Evolutionary conservation across 495 filamentous ascomycete genomes (phyloP).

Genomic region (Mytilinidion resinicola): DNA sequence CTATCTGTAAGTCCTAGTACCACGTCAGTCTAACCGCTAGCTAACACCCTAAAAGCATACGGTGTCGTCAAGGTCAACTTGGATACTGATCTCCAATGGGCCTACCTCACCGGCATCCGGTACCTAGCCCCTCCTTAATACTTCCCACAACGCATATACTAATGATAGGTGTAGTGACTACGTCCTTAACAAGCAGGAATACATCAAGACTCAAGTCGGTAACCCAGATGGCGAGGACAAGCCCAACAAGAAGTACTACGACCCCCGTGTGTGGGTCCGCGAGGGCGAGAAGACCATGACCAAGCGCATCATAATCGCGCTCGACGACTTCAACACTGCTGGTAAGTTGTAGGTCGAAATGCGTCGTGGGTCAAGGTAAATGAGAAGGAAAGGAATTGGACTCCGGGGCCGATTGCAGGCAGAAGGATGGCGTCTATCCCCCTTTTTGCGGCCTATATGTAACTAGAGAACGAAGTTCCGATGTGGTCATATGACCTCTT

Average conservation of each 20-base stretch:
- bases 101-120: slow-evolving; percentile 83
- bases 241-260: slow-evolving; percentile 99
- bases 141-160: neutral
- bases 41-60: slow-evolving; percentile 37
- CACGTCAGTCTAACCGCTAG: neutral
- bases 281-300: slow-evolving; percentile 98
- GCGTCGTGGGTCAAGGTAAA: no score
- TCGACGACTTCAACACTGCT: slow-evolving; percentile 88
- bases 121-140: neutral
- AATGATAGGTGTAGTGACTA: slow-evolving; percentile 51
- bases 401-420: no score
- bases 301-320: slow-evolving; percentile 67
- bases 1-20: slow-evolving; percentile 49
- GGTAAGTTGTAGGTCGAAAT: slow-evolving; percentile 58
- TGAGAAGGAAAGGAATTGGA: no score
- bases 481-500: no score
- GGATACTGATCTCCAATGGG: slow-evolving; percentile 83
- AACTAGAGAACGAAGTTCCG: no score
- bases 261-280: slow-evolving; percentile 76
- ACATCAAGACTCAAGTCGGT: slow-evolving; percentile 75
- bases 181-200: slow-evolving; percentile 90
- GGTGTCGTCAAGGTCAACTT: slow-evolving; percentile 98
- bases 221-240: slow-evolving; percentile 94
- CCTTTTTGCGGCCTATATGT: no score
- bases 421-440: no score